Evolutionary conservation across 2,329 filamentous ascomycete genomes (phyloP).

Genomic region (Fusarium drepaniforme): DNA sequence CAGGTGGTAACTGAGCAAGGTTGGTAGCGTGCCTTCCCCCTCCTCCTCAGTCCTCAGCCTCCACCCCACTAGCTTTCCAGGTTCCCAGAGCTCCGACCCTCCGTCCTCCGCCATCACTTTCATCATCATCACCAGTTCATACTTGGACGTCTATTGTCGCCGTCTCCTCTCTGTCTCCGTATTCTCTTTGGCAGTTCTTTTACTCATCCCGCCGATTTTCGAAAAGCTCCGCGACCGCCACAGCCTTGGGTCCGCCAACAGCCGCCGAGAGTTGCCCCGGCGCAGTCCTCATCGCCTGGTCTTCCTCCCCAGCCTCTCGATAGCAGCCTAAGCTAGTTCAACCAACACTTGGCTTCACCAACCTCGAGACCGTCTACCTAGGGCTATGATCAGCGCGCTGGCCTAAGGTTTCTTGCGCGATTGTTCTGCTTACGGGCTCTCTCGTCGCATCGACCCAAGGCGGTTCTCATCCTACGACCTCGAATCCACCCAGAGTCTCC

Average conservation of each 20-base stretch:
- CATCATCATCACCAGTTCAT: neutral
- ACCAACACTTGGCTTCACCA: conserved; percentile 20
- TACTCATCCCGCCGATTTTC: neutral
- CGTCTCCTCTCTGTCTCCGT: neutral
- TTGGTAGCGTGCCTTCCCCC: conserved; percentile 7
- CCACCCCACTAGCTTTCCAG: conserved; percentile 30
- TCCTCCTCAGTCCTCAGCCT: conserved; percentile 24
- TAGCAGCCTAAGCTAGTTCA: conserved; percentile 27
- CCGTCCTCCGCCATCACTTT: conserved; percentile 4
- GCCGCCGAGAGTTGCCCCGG: neutral
- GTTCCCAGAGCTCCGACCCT: conserved; percentile 19
- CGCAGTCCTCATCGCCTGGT: conserved; percentile 27
- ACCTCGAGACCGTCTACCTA: conserved; percentile 13
- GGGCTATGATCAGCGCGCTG: conserved; percentile 22
- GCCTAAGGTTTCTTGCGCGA: conserved; percentile 20
- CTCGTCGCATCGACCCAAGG: conserved; percentile 7
- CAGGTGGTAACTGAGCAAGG: neutral
- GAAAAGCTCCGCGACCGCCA: neutral
- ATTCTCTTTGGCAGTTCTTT: neutral
- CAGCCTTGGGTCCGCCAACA: neutral
- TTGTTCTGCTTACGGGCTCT: neutral
- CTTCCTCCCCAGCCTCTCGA: conserved; percentile 41
- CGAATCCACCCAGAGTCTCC: neutral
- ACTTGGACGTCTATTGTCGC: neutral
- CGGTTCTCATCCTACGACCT: neutral